phyloP scores from a whole-genome alignment of 2,329 filamentous ascomycete species.

The Alternaria conjuncta region DNA sequence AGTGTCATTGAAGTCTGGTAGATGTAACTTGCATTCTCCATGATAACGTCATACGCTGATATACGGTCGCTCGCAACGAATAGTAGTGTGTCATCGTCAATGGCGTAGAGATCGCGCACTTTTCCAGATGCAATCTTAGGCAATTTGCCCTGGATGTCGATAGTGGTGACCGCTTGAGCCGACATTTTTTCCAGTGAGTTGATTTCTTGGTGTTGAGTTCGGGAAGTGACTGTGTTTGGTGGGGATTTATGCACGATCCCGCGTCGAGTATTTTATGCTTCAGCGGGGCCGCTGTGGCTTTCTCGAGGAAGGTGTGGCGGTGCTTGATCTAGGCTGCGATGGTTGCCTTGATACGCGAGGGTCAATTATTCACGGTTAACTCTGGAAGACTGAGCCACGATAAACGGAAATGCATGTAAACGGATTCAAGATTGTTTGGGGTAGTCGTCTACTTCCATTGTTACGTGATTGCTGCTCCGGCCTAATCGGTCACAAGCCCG shows the following conservation, averaged over 20 bases:
- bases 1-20: rapidly evolving
- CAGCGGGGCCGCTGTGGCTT: slow-evolving; percentile 18
- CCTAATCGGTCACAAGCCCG: neutral
- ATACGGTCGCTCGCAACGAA: slow-evolving; percentile 90
- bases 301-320: neutral
- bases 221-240: slow-evolving; percentile 11
- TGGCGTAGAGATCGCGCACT: slow-evolving; percentile 80
- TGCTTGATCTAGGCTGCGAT: neutral
- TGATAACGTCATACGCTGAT: slow-evolving; percentile 92
- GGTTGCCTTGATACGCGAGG: neutral
- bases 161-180: slow-evolving; percentile 32
- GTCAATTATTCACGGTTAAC: neutral
- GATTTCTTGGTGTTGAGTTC: slow-evolving; percentile 1
- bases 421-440: neutral
- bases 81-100: slow-evolving; percentile 74
- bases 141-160: slow-evolving; percentile 47
- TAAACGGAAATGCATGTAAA: neutral
- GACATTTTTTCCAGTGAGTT: slow-evolving; percentile 29
- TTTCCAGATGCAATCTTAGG: slow-evolving; percentile 68
- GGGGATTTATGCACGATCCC: slow-evolving; percentile 13
- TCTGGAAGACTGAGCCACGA: neutral
- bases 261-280: slow-evolving; percentile 27
- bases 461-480: neutral
- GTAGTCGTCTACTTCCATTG: neutral
- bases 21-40: slow-evolving; percentile 74